These are phyloP conservation scores for Babesia sp. DNA, from an alignment of 169 alveolate genomes.

Conservation along the genomic window DNA sequence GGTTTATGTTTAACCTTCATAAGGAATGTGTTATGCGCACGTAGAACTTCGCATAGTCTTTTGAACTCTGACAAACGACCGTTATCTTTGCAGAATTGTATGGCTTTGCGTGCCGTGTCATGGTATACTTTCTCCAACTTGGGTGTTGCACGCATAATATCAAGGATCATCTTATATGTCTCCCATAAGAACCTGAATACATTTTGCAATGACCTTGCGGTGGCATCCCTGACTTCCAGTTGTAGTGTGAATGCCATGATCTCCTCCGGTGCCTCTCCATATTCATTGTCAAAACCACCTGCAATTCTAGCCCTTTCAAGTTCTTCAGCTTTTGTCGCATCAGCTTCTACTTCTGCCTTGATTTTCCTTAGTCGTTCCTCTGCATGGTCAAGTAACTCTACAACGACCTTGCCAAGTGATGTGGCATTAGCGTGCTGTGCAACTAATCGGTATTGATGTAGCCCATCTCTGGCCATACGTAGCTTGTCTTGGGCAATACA, in stretches of 20 bases:
- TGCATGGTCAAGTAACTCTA: slow-evolving; percentile 85
- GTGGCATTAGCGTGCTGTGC: slow-evolving; percentile 88
- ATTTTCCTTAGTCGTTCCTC: slow-evolving; percentile 81
- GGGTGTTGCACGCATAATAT: slow-evolving; percentile 91
- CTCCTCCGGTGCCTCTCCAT: slow-evolving; percentile 83
- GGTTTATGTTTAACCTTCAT: slow-evolving; percentile 84
- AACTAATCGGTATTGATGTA: slow-evolving; percentile 86
- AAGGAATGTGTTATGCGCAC: slow-evolving; percentile 88
- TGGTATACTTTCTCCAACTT: slow-evolving; percentile 92
- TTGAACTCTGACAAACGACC: slow-evolving; percentile 90
- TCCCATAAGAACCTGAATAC: slow-evolving; percentile 92
- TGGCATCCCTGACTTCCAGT: slow-evolving; percentile 80
- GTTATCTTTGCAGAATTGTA: slow-evolving; percentile 90
- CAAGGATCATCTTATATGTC: slow-evolving; percentile 91
- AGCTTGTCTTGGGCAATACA: slow-evolving; percentile 86
- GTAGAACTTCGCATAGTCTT: slow-evolving; percentile 91
- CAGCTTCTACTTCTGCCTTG: slow-evolving; percentile 70
- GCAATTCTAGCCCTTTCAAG: slow-evolving; percentile 61
- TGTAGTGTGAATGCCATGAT: slow-evolving; percentile 82
- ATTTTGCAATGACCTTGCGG: slow-evolving; percentile 77
- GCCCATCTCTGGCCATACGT: slow-evolving; percentile 88
- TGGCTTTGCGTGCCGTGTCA: slow-evolving; percentile 92
- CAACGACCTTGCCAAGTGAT: slow-evolving; percentile 87
- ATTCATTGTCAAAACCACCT: slow-evolving; percentile 52
- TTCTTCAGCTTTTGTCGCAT: slow-evolving; percentile 46